Evolutionary conservation across 2,329 filamentous ascomycete species (phyloP).

Genomic region (Hypocreales sp.): DNA sequence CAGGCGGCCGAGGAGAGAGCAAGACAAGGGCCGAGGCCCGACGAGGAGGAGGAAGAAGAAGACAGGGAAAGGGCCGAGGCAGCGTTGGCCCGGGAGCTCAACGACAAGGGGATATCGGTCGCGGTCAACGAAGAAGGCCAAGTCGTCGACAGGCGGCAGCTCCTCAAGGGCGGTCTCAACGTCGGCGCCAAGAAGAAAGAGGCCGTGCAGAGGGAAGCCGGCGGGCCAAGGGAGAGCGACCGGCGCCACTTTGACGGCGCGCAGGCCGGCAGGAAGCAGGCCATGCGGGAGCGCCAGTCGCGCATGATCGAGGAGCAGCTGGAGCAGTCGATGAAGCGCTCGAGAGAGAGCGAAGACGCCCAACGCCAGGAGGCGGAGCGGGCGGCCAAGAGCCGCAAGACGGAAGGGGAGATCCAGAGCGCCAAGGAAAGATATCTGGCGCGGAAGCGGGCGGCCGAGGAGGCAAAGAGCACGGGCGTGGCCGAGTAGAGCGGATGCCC

Average conservation of each 20-base stretch:
- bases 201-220: slow-evolving; percentile 9
- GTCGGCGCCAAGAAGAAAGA: slow-evolving; percentile 48
- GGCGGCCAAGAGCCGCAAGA: slow-evolving; percentile 63
- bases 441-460: slow-evolving; percentile 59
- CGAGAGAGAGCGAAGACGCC: slow-evolving; percentile 51
- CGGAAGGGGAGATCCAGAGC: slow-evolving; percentile 57
- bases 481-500: slow-evolving; percentile 9
- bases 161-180: slow-evolving; percentile 63
- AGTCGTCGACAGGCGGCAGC: slow-evolving; percentile 70
- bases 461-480: slow-evolving; percentile 39
- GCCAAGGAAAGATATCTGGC: slow-evolving; percentile 69
- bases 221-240: slow-evolving; percentile 12
- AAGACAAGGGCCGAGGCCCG: slow-evolving; percentile 19
- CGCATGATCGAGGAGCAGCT: slow-evolving; percentile 68
- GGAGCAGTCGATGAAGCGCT: slow-evolving; percentile 55
- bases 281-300: slow-evolving; percentile 60
- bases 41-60: slow-evolving; percentile 16
- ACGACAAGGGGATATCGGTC: slow-evolving; percentile 43
- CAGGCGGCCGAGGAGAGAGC: slow-evolving; percentile 46
- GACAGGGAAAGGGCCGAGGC: slow-evolving; percentile 43
- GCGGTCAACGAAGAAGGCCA: slow-evolving; percentile 70
- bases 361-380: slow-evolving; percentile 48
- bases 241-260: slow-evolving; percentile 23
- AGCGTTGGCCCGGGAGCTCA: slow-evolving; percentile 52
- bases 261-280: slow-evolving; percentile 38